phyloP scores from a whole-genome alignment of 2,329 filamentous ascomycete species.

The Aulographum hederae region DNA sequence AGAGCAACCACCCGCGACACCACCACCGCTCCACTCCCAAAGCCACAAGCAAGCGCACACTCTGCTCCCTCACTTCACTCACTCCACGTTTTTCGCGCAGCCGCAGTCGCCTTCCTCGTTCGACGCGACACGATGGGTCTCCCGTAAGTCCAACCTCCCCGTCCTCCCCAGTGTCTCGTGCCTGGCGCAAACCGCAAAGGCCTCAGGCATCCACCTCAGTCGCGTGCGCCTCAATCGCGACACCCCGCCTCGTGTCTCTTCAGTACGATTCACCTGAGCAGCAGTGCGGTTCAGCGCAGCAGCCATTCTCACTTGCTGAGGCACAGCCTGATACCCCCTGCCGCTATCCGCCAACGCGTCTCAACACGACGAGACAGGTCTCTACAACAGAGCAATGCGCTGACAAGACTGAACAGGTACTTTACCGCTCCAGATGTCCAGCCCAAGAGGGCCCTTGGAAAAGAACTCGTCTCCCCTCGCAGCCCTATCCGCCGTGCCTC shows the following conservation, averaged over 20 bases:
- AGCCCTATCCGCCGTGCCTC: too few relatives aligned
- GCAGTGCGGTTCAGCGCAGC: not conserved
- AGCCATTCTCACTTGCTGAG: not conserved
- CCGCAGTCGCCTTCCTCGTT: constrained; percentile 7
- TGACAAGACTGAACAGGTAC: too few relatives aligned
- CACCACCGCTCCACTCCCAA: not conserved
- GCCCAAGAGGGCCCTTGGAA: too few relatives aligned
- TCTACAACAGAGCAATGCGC: too few relatives aligned
- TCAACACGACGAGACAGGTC: too few relatives aligned
- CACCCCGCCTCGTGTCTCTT: not conserved
- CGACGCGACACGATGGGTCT: constrained; percentile 25
- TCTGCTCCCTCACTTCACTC: constrained; percentile 1
- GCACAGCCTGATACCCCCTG: not conserved
- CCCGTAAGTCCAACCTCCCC: constrained; percentile 20
- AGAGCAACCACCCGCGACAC: not conserved
- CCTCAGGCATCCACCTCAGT: not conserved
- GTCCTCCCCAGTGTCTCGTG: not conserved
- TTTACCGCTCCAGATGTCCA: too few relatives aligned
- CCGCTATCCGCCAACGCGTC: too few relatives aligned
- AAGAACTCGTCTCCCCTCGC: too few relatives aligned
- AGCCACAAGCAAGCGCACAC: not conserved
- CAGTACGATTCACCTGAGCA: constrained; percentile 1
- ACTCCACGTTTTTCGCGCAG: constrained; percentile 5
- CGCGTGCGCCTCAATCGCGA: not conserved
- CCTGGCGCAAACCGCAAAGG: not conserved